phyloP scores from a whole-genome alignment of 164 flowering plant genomes.

The Echeveria elegans region DNA sequence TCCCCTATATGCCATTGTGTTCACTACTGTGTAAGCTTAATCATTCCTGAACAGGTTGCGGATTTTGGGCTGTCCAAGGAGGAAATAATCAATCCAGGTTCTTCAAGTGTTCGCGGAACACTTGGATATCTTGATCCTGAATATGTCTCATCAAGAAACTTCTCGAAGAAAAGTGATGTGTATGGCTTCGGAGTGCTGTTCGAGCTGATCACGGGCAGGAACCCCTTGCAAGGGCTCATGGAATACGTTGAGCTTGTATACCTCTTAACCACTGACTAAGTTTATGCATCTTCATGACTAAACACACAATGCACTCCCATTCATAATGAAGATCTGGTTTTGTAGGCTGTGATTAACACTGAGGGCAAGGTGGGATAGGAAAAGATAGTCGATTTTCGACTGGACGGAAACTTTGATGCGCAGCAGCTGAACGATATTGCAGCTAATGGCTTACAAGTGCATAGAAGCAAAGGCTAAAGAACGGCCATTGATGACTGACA shows the following conservation, averaged over 20 bases:
- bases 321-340: neutral
- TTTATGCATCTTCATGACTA: too few species aligned
- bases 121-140: conserved; percentile 96
- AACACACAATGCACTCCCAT: too few species aligned
- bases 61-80: conserved; percentile 98
- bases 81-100: conserved; percentile 60
- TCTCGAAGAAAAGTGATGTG: conserved; percentile 90
- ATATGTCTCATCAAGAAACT: conserved; percentile 67
- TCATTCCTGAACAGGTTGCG: conserved; percentile 50
- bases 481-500: conserved; percentile 79
- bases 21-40: neutral
- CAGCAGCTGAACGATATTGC: conserved; percentile 71
- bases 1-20: neutral
- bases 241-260: conserved; percentile 81
- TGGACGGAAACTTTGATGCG: conserved; percentile 53
- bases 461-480: conserved; percentile 41
- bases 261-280: too few species aligned
- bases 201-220: conserved; percentile 81
- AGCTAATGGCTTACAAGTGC: conserved; percentile 68
- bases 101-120: too few species aligned
- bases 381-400: conserved; percentile 71
- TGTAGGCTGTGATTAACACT: conserved; percentile 67
- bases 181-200: conserved; percentile 87
- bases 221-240: conserved; percentile 88
- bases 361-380: conserved; percentile 92